Evolutionary conservation across 352 stramenopile genomes (phyloP), one percentile per base, ranked within the genome.

Genomic region (Globisporangium perplexum): DNA sequence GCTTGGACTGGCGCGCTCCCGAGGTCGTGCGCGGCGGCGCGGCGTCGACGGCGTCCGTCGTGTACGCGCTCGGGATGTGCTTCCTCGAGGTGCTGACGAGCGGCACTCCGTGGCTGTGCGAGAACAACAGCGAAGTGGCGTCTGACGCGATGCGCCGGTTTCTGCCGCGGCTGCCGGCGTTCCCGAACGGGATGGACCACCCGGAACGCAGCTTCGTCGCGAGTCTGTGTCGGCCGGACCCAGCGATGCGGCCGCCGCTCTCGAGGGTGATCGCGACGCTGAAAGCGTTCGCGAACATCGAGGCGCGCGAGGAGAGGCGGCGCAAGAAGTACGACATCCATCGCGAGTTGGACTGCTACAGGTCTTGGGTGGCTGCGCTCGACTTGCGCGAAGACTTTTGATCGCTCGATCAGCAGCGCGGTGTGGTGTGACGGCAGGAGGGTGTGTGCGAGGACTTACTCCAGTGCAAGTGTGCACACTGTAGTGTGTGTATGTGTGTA

Each of bases 41-140:
- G 18, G 14, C 10, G 15, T 42, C 39, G 3, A 12, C 28, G 24
- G 14, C 24, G 17, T 36, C 50, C 8, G 23, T 17, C 50, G 43
- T 49, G 11, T 56, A 43, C 39, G 35, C 38, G 7, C 24, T 57
- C 15, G 50, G 26, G 8, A 41, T 57, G 50, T 47, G 28, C 6
- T 15, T 39, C 1, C 39, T 30, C 26, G 50, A 57, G 33, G 38
- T 33, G 31, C 50, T 50, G 18, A 23, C 39, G 14, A 23, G 15
- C 3, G 15, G 38, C 17, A 14, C 43, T 1, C 28, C 28, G 12
- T 51, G 31, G 41, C 24, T 12, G 2, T 8, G 12, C 31, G 7
- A 22, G 14, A 17, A 7, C 18, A 18, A 8, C 6, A 8, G 8
- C 11, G n/a, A 50, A 2, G 1, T 42, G 12, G 2, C 42, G 18